Base-by-base conservation (phyloP, 805 yeast species). In the Myxozyma neglecta region DNA sequence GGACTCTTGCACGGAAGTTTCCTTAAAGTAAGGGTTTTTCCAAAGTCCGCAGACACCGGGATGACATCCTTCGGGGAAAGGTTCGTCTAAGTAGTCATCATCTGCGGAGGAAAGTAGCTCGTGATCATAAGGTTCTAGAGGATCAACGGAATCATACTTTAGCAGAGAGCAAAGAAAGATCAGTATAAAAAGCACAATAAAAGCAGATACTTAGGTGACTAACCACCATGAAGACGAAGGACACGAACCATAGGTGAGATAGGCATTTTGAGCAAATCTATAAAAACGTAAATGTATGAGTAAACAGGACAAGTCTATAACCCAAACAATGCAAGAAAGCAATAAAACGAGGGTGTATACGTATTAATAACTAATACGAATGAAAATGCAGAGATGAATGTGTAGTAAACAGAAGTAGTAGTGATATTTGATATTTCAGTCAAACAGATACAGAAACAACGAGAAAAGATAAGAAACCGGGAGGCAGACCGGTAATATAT, bases 31-130 rank as follows among this genome's bases (percentile, higher is more conserved):
- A 4, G 66, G 66, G 52, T 63, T 63, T 40, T 60, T 59, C 66
- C 66, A 63, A 18, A 63, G 53, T 7, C 66, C 66, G 51, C 56
- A 43, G 57, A 63, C 61, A 40, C 66, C 66, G n/a, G 66, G 66
- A 45, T 63, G 66, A 32, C 39, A 37, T 10, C 66, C 66, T 36
- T 59, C 64, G 0, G 61, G 57, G 49, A 48, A 59, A 45, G 45
- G 45, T 35, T 56, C 59, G 29, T 63, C 66, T 32, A 36, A 52
- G 56, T 24, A 24, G 29, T 24, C 29, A 24, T 59, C 63, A 16
- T 62, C 60, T 34, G 51, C 34, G 49, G 34, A 52, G 36, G 52
- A 50, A 42, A 39, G 35, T 42, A 49, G 45, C 36, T 37, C 56
- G 36, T 50, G 53, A 36, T 56, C 61, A 34, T 35, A 40, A 48